A percentile compares a stretch with the other conserved stretches of the same genome.
These are phyloP conservation scores for Polygonum aviculare DNA, from an alignment of 148 eudicot species.

Conservation along the genomic window DNA sequence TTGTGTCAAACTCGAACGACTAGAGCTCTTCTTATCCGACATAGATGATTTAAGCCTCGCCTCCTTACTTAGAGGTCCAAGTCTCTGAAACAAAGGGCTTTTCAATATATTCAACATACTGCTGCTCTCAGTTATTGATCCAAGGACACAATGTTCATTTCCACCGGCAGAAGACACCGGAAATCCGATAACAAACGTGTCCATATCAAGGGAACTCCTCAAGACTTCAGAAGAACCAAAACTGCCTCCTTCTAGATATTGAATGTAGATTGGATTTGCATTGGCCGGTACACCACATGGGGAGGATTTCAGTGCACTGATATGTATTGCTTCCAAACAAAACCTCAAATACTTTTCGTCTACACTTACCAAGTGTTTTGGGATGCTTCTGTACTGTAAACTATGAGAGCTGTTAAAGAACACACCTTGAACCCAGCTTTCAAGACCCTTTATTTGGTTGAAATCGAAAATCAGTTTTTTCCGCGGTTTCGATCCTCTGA, in stretches of 20 bases:
- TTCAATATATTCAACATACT: slow-evolving; percentile 57
- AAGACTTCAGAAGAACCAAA: slow-evolving; percentile 15
- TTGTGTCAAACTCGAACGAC: neutral
- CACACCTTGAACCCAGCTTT: slow-evolving; percentile 10
- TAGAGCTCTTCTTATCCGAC: neutral
- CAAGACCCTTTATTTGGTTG: neutral
- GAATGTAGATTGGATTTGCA: slow-evolving; percentile 14
- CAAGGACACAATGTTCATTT: slow-evolving; percentile 30
- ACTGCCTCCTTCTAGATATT: slow-evolving; percentile 13
- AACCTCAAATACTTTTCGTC: slow-evolving; percentile 45
- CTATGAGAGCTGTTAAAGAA: slow-evolving; percentile 9
- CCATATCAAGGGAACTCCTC: neutral
- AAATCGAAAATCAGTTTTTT: neutral
- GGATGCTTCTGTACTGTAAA: slow-evolving; percentile 10
- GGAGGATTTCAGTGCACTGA: slow-evolving; percentile 24
- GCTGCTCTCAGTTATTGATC: slow-evolving; percentile 42
- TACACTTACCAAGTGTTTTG: slow-evolving; percentile 19
- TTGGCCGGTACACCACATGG: slow-evolving; percentile 7
- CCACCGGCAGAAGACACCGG: slow-evolving; percentile 18
- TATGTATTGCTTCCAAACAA: slow-evolving; percentile 42
- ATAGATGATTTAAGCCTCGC: slow-evolving; percentile 4
- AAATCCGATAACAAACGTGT: slow-evolving; percentile 4
- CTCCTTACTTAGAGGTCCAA: slow-evolving; percentile 24
- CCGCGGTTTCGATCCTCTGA: slow-evolving; percentile 1
- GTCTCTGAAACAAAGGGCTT: slow-evolving; percentile 54